phyloP scores from a whole-genome alignment of 2,329 filamentous ascomycete genomes.

The Aspergillus sp. region DNA sequence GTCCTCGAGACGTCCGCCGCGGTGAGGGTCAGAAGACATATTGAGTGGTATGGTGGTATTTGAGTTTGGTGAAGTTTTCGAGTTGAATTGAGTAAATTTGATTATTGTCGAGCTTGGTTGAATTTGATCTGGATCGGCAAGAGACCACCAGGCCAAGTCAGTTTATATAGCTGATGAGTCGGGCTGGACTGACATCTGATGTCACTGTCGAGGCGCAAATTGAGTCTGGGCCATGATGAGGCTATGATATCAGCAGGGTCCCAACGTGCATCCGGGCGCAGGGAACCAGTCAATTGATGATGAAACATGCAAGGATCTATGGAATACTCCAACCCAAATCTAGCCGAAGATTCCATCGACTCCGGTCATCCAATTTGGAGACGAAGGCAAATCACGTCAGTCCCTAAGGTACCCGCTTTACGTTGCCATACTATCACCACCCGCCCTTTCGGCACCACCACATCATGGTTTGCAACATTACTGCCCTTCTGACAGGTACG shows the following conservation, averaged over 20 bases:
- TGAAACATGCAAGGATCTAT: background rate
- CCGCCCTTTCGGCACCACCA: background rate
- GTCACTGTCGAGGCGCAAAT: conserved; percentile 8
- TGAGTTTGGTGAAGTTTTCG: background rate
- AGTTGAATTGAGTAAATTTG: background rate
- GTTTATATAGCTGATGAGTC: conserved; percentile 2
- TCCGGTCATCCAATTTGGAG: background rate
- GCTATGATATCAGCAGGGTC: conserved; percentile 16
- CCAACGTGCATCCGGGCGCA: background rate
- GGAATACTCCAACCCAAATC: background rate
- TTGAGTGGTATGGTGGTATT: background rate
- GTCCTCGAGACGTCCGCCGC: conserved; percentile 42
- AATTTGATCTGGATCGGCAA: background rate
- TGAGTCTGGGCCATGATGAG: conserved; percentile 10
- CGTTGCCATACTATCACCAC: background rate
- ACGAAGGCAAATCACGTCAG: background rate
- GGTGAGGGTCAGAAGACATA: conserved; percentile 27
- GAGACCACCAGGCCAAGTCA: background rate
- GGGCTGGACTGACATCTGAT: conserved; percentile 5
- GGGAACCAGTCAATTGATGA: background rate
- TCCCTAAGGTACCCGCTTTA: background rate
- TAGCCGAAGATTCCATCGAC: background rate
- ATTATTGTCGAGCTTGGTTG: fast-evolving
- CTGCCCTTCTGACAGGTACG: background rate
- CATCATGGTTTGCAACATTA: background rate